These are phyloP conservation scores for Aureobasidium sp. DNA, from an alignment of 2,329 filamentous ascomycete genomes.

Conservation along the genomic window DNA sequence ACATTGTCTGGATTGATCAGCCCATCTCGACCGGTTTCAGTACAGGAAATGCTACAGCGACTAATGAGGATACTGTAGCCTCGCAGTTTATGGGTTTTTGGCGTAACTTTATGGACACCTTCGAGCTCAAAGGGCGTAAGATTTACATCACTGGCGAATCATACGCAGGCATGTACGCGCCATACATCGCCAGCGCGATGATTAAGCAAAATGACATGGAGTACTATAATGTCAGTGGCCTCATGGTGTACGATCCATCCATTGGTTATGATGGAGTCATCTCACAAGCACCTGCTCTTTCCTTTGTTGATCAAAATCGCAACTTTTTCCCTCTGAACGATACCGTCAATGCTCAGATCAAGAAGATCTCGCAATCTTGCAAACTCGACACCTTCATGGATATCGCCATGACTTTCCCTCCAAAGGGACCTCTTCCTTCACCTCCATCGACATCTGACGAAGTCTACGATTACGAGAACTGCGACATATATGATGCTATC, in stretches of 20 bases:
- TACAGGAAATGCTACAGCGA: constrained; percentile 44
- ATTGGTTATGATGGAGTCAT: constrained; percentile 61
- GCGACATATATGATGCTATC: constrained; percentile 55
- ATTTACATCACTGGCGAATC: constrained; percentile 80
- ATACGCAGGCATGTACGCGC: constrained; percentile 68
- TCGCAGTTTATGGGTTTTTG: constrained; percentile 56
- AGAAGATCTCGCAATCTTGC: constrained; percentile 58
- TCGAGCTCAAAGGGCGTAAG: constrained; percentile 59
- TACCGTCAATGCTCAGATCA: constrained; percentile 59
- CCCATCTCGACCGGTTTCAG: constrained; percentile 46
- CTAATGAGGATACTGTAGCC: constrained; percentile 51
- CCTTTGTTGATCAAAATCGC: constrained; percentile 68
- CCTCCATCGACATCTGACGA: constrained; percentile 57
- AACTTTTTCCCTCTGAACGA: constrained; percentile 71
- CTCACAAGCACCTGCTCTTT: constrained; percentile 58
- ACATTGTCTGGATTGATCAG: constrained; percentile 45
- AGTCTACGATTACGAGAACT: constrained; percentile 52
- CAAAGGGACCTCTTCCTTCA: constrained; percentile 64
- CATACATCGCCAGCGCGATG: constrained; percentile 79
- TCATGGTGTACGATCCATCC: constrained; percentile 78
- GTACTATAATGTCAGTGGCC: constrained; percentile 74
- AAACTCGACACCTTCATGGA: constrained; percentile 68
- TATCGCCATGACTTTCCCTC: constrained; percentile 74
- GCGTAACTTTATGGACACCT: constrained; percentile 62
- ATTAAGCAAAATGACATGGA: constrained; percentile 70